Base-by-base conservation (phyloP, 2,329 filamentous ascomycete species). In the Botrytis sinoallii region DNA sequence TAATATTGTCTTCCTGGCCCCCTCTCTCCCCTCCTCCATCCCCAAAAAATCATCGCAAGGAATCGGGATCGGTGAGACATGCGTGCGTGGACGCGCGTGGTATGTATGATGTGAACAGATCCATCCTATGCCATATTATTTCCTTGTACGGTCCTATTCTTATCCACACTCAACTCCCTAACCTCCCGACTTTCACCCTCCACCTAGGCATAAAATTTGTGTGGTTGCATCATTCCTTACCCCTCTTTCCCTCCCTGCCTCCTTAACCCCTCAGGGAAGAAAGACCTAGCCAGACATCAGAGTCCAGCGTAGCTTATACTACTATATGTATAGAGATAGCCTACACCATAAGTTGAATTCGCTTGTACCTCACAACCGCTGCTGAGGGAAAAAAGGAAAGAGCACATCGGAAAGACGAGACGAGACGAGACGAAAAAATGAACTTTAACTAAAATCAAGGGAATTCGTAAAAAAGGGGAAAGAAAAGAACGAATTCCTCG, bases 401-500 rank as follows among this genome's bases (percentile, higher is more conserved):
- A 25, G 38, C 44, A 25, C 52, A 57, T 29, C 52, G 14, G 52
- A 57, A 57, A 57, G 52, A 55, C 5, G 5, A 55, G 25, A 29
- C 52, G 52, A 57, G 14, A 57, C n/a, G n/a, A 57, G 48, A 16
- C 40, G 14, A 66, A n/a, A n/a, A 18, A 44, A 14, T 38, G 25
- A 46, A 66, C 5, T 3, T 8, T 9, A 38, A n/a, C 6, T 44
- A 32, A 59, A 38, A 25, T 60, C 12, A 25, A 63, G 42, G 42
- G 16, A 52, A 52, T n/a, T 38, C 38, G 57, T 20, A 16, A 40
- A 35, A 35, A 22, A 57, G 10, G 35, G 9, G 25, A 59, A 22
- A 42, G n/a, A 40, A 73, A 73, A 63, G 7, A 74, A 77, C 65
- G 73, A 65, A 55, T 75, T 71, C 44, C 71, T 77, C n/a, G 76